Evolutionary conservation across 345 rosid genomes (phyloP).

Genomic region (Brassica napus): DNA sequence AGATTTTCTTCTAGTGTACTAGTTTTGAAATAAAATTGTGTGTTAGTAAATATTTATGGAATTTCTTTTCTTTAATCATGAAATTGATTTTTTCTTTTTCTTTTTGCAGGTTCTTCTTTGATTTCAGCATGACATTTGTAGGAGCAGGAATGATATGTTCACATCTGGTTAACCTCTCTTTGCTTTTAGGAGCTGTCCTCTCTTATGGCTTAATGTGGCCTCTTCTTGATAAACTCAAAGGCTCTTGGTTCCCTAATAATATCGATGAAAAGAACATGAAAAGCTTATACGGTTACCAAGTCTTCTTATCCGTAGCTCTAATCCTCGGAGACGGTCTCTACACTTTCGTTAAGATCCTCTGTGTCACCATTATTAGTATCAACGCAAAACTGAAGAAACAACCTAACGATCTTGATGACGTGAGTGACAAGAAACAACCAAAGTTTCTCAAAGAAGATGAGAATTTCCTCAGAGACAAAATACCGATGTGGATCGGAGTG

Average conservation of each 20-base stretch:
- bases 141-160: constrained; percentile 97
- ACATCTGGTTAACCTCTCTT: constrained; percentile 76
- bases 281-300: constrained; percentile 92
- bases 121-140: constrained; percentile 76
- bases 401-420: constrained; percentile 21
- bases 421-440: constrained; percentile 33
- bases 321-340: constrained; percentile 95
- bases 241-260: constrained; percentile 69
- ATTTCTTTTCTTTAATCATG: constrained; percentile 1
- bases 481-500: constrained; percentile 75
- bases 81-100: neutral
- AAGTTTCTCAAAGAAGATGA: constrained; percentile 58
- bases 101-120: constrained; percentile 70
- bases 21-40: neutral
- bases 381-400: constrained; percentile 49
- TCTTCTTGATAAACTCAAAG: constrained; percentile 67
- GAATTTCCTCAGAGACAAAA: constrained; percentile 62
- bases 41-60: neutral
- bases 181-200: constrained; percentile 79
- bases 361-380: constrained; percentile 51
- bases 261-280: constrained; percentile 75
- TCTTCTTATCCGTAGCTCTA: constrained; percentile 78
- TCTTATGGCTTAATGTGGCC: constrained; percentile 95
- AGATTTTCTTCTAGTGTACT: neutral
- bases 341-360: constrained; percentile 68